Evolutionary conservation across 257 asterid species (phyloP).

Genomic region (Ocimum tenuiflorum): DNA sequence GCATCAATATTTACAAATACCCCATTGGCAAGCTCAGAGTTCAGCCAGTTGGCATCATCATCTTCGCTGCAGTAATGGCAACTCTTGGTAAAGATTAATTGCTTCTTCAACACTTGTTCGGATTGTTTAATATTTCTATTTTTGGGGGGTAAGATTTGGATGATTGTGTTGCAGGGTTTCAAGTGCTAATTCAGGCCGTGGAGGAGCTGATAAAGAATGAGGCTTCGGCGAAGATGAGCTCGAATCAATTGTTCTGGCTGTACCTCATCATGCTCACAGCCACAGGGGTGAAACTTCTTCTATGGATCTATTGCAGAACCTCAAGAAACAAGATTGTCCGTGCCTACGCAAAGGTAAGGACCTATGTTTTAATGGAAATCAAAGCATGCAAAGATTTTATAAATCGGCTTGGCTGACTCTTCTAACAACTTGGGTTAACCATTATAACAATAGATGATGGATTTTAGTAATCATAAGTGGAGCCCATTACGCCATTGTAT

Average conservation of each 20-base stretch:
- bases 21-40: conserved; percentile 65
- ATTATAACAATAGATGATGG: too few species aligned
- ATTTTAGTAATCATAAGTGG: too few species aligned
- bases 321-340: conserved; percentile 57
- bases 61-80: conserved; percentile 68
- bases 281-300: conserved; percentile 46
- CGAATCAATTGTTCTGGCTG: conserved; percentile 43
- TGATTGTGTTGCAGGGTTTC: conserved; percentile 37
- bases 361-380: too few species aligned
- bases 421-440: too few species aligned
- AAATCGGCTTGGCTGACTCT: too few species aligned
- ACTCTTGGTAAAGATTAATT: conserved; percentile 75
- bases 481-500: too few species aligned
- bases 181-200: conserved; percentile 44
- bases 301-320: conserved; percentile 55
- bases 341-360: conserved; percentile 51
- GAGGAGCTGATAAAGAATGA: conserved; percentile 34
- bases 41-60: conserved; percentile 69
- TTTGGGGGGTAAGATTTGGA: too few species aligned
- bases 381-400: too few species aligned
- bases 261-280: conserved; percentile 56
- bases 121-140: too few species aligned
- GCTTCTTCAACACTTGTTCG: too few species aligned
- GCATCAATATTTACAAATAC: conserved; percentile 58
- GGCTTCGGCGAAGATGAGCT: conserved; percentile 30